Base-by-base conservation (phyloP, 257 asterid genomes). In the Linaria vulgaris region DNA sequence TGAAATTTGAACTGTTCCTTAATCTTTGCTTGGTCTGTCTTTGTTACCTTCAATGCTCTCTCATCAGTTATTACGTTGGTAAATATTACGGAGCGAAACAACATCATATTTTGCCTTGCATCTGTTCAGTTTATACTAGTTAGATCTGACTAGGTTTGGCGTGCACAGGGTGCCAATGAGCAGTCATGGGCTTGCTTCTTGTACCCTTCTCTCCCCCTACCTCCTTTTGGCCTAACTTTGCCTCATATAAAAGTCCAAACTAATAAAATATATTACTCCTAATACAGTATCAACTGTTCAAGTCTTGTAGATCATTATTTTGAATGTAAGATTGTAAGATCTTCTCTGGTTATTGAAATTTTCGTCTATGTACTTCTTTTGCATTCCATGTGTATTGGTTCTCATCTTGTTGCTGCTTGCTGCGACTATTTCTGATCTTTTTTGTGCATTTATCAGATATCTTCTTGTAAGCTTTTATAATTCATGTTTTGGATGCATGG, bases 381-480 rank as follows among this genome's bases (percentile, higher is more conserved):
- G 13, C 39, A 37, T 61, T 38, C 30, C 47, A 24, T 43, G 16
- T 44, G n/a, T 20, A 17, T 61, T 14, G 67, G 25, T 43, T 54
- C 54, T 63, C 58, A 20, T 55, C 56, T 61, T 56, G 16, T 52
- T 31, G 47, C 61, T 21, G 23, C 67, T 19, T 57, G 31, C 38
- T 45, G 20, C 46, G 41, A 13, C 27, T 24, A 61, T 56, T 41
- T 49, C 21, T 24, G 46, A 61, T 22, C 31, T 68, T 66, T 58
- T 20, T 46, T 43, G 31, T 61, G 27, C 58, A 41, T 43, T 22
- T 37, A 46, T 59, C 3, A 15, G 24, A 3, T 37, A 30, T 19
- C 20, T 39, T 38, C 24, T 55, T 37, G 52, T 44, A 15, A 50
- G 20, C 30, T 55, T 3, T 44, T 16, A 71, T 68, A 30, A 41